Conservation (phyloP, 148 eudicot species). For the Tetragonia tetragonoides region DNA sequence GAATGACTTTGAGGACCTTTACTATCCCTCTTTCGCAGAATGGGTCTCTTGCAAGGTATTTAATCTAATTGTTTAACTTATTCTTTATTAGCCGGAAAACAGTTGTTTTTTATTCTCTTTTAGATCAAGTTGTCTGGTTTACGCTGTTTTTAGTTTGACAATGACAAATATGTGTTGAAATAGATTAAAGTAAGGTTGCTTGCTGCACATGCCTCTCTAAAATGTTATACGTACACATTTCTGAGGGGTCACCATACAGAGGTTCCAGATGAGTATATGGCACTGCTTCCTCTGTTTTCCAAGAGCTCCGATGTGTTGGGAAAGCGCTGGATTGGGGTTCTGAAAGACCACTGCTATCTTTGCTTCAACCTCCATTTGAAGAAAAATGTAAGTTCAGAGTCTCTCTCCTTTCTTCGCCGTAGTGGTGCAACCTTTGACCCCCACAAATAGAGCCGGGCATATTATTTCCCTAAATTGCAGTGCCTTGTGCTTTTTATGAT, state of each 20-base stretch:
- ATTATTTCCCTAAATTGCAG: background rate
- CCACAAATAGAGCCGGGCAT: background rate
- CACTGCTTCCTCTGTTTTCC: conserved; percentile 76
- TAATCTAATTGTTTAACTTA: conserved; percentile 3
- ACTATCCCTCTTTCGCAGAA: conserved; percentile 97
- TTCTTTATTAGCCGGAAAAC: background rate
- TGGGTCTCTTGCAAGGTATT: conserved; percentile 98
- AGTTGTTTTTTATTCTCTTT: background rate
- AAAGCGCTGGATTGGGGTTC: conserved; percentile 66
- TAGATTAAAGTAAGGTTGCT: conserved; percentile 93
- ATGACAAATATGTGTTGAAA: conserved; percentile 12
- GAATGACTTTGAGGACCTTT: conserved; percentile 86
- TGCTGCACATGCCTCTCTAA: conserved; percentile 95
- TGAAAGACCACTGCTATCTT: conserved; percentile 74
- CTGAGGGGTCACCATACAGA: conserved; percentile 60
- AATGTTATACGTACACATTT: conserved; percentile 84
- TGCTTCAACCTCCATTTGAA: conserved; percentile 59
- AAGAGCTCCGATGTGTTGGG: conserved; percentile 75
- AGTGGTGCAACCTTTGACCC: conserved; percentile 3
- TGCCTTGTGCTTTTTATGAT: conserved; percentile 11
- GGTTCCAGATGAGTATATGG: conserved; percentile 77
- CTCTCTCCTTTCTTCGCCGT: conserved; percentile 11
- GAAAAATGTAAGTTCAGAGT: conserved; percentile 57
- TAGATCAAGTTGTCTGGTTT: conserved; percentile 4
- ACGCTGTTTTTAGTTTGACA: conserved; percentile 12